These are phyloP conservation scores for Fusarium pseudograminearum DNA, from an alignment of 2,329 filamentous ascomycete species.

Conservation along the genomic window DNA sequence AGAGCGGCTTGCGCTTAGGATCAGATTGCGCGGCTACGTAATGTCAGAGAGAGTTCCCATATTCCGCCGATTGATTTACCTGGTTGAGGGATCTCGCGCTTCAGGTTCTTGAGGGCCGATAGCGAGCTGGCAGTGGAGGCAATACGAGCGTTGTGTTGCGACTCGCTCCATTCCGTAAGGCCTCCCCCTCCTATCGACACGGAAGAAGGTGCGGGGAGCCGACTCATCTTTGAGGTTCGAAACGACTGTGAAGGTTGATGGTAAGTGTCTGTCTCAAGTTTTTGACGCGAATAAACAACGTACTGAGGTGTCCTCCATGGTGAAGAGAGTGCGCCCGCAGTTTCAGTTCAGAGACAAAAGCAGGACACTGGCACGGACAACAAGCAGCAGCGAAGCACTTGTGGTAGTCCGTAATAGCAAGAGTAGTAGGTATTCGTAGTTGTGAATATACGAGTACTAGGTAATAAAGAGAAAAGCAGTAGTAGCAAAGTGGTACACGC, in stretches of 20 bases:
- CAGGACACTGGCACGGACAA: constrained; percentile 47
- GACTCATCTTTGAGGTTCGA: constrained; percentile 50
- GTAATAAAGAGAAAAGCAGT: constrained; percentile 3
- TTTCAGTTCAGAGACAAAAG: constrained; percentile 39
- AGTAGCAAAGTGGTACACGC: constrained; percentile 23
- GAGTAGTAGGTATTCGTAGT: constrained; percentile 43
- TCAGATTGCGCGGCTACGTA: constrained; percentile 64
- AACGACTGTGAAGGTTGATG: constrained; percentile 39
- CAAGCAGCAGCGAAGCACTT: constrained; percentile 54
- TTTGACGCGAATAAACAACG: constrained; percentile 9
- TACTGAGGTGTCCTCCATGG: constrained; percentile 54
- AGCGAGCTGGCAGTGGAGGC: constrained; percentile 58
- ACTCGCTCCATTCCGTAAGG: constrained; percentile 68
- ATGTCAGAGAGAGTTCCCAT: constrained; percentile 29
- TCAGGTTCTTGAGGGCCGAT: constrained; percentile 58
- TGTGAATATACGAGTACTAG: constrained; percentile 29
- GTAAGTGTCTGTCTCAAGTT: constrained; percentile 9
- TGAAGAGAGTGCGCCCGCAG: constrained; percentile 42
- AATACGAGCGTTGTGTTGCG: constrained; percentile 69
- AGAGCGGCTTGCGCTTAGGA: constrained; percentile 70
- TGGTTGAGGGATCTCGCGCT: constrained; percentile 63
- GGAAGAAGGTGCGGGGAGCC: constrained; percentile 49
- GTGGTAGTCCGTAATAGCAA: constrained; percentile 36
- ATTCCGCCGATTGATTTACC: constrained; percentile 49
- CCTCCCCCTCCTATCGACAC: constrained; percentile 51